Conservation (phyloP, 202 grass and related monocot genomes). For the Saccharum hybrid region DNA sequence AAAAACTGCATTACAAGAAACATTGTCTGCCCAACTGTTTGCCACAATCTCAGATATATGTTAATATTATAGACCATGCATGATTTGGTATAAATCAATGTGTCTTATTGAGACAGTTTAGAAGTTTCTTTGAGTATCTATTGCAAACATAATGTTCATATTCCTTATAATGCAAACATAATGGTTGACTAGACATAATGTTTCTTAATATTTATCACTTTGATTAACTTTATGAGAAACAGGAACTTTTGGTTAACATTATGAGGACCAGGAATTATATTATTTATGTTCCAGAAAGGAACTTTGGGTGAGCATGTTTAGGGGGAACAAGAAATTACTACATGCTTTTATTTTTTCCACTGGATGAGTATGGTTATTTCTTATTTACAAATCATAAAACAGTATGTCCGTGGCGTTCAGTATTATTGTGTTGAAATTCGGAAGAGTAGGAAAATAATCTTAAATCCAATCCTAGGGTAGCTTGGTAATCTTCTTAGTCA, state of each 20-base stretch:
- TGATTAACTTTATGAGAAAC: constrained; percentile 6
- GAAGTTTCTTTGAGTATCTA: constrained; percentile 12
- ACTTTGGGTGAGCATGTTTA: neutral
- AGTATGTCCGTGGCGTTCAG: neutral
- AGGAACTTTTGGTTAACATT: neutral
- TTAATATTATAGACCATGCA: neutral
- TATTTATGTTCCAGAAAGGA: constrained; percentile 1
- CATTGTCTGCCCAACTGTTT: neutral
- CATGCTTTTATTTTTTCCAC: neutral
- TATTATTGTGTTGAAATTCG: constrained; percentile 3
- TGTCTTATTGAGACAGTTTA: neutral
- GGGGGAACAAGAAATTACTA: neutral
- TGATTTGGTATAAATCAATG: neutral
- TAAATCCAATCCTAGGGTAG: neutral
- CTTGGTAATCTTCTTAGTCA: constrained; percentile 24
- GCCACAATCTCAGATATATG: neutral
- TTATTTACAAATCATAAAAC: neutral
- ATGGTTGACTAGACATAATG: neutral
- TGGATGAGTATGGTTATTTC: constrained; percentile 12
- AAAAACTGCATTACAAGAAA: neutral
- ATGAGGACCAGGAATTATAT: neutral
- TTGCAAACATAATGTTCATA: neutral
- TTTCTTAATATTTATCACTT: constrained; percentile 16
- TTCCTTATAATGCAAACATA: neutral
- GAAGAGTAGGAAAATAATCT: constrained; percentile 13